Conservation (phyloP, 495 filamentous ascomycete genomes). For the Saxophila tyrrhenica region DNA sequence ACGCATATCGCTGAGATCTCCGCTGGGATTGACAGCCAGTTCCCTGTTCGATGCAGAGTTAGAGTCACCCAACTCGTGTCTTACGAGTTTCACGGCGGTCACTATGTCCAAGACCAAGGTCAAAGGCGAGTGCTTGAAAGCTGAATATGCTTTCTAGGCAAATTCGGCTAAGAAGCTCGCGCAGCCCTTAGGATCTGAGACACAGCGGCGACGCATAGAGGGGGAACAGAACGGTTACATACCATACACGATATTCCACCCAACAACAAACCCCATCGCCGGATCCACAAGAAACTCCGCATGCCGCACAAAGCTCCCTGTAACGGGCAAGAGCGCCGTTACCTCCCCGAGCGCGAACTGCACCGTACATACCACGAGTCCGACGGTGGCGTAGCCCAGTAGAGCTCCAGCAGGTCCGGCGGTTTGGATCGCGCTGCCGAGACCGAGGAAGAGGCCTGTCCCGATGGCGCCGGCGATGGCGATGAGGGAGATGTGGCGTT, state of each 20-base stretch:
- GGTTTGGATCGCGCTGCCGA: background rate
- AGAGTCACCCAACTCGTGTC: conserved; percentile 34
- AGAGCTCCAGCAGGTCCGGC: conserved; percentile 55
- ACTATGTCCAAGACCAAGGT: no score
- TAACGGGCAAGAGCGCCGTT: conserved; percentile 47
- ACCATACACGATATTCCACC: conserved; percentile 31
- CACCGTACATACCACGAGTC: conserved; percentile 49
- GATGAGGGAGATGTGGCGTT: conserved; percentile 24
- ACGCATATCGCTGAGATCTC: background rate
- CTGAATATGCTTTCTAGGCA: no score
- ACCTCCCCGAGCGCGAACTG: conserved; percentile 54
- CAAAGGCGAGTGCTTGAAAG: no score
- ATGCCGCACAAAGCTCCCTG: conserved; percentile 43
- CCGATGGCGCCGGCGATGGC: conserved; percentile 26
- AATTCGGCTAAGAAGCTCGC: no score
- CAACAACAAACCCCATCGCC: conserved; percentile 50
- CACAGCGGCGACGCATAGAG: no score
- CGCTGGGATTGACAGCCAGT: conserved; percentile 2
- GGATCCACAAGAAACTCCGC: conserved; percentile 50
- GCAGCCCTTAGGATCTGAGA: no score
- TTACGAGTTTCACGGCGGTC: no score
- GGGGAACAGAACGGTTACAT: no score
- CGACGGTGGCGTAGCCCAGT: conserved; percentile 52
- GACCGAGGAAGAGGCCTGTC: conserved; percentile 21
- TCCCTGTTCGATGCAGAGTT: conserved; percentile 37